Percentiles rank a stretch among this genome's conserved stretches.
These are phyloP conservation scores for Inonotus hispidus DNA, from an alignment of 1,284 basidiomycete species.

Conservation along the genomic window DNA sequence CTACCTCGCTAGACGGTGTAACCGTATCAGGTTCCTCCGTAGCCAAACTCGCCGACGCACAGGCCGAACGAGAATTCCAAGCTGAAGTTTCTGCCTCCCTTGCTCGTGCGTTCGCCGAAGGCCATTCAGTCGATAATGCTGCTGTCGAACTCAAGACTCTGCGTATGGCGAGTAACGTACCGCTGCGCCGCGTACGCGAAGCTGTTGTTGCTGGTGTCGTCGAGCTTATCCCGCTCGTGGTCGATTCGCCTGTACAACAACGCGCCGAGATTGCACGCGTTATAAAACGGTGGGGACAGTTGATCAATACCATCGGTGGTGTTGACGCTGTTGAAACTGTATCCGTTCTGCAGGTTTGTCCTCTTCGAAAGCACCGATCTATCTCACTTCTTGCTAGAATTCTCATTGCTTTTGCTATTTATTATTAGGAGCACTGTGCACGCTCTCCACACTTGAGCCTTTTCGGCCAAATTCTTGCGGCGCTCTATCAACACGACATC, in stretches of 20 bases:
- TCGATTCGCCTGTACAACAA: constrained; percentile 41
- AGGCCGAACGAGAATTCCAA: constrained; percentile 67
- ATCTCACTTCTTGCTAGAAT: not conserved
- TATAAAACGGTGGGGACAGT: constrained; percentile 62
- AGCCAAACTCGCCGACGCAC: constrained; percentile 32
- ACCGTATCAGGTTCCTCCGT: constrained; percentile 31
- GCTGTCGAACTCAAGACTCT: constrained; percentile 91
- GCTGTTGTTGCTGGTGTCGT: constrained; percentile 74
- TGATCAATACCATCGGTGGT: constrained; percentile 72
- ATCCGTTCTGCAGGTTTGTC: constrained; percentile 56
- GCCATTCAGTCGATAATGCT: constrained; percentile 87
- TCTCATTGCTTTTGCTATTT: not conserved
- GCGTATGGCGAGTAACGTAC: constrained; percentile 90
- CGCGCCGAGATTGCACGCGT: constrained; percentile 55
- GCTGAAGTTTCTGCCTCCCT: constrained; percentile 76
- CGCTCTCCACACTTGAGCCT: constrained; percentile 52
- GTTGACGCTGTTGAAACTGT: constrained; percentile 72
- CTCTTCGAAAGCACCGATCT: not conserved
- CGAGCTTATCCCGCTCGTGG: constrained; percentile 52
- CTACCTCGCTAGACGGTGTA: constrained; percentile 30
- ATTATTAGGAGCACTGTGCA: constrained; percentile 54
- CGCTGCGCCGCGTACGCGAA: constrained; percentile 70
- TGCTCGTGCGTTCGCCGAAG: constrained; percentile 86
- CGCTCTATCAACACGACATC: constrained; percentile 70
- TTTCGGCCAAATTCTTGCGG: constrained; percentile 72